Percentiles rank a stretch among this genome's conserved stretches.
Conservation (phyloP, 345 rosid species). For the Eutrema heterophyllum region DNA sequence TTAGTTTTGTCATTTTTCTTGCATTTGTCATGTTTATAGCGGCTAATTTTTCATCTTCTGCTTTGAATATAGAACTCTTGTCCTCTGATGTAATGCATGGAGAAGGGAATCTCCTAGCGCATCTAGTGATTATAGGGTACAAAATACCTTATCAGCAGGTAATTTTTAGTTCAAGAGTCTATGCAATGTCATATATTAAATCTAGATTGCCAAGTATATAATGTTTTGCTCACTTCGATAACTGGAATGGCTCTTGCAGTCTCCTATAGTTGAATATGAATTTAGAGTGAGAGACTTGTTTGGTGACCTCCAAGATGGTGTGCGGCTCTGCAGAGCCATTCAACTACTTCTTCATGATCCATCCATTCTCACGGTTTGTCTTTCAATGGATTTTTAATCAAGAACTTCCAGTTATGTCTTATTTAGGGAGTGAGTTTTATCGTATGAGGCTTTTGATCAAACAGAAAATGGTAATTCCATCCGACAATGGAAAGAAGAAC, state of each 20-base stretch:
- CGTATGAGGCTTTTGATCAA: slow-evolving; percentile 5
- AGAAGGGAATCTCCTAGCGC: slow-evolving; percentile 91
- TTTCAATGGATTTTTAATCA: background rate
- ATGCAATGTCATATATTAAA: background rate
- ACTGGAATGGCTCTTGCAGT: slow-evolving; percentile 38
- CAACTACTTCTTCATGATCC: slow-evolving; percentile 79
- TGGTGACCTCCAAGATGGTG: slow-evolving; percentile 85
- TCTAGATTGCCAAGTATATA: background rate
- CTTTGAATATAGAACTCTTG: slow-evolving; percentile 56
- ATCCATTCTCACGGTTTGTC: slow-evolving; percentile 70
- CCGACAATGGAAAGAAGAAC: slow-evolving; percentile 63
- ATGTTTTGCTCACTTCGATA: background rate
- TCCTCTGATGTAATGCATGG: slow-evolving; percentile 92
- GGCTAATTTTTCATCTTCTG: slow-evolving; percentile 34
- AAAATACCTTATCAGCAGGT: slow-evolving; percentile 84
- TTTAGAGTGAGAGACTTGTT: slow-evolving; percentile 66
- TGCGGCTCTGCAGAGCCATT: slow-evolving; percentile 78
- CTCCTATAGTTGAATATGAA: slow-evolving; percentile 64
- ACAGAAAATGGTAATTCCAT: slow-evolving; percentile 79
- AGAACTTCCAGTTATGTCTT: background rate
- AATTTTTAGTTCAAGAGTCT: slow-evolving; percentile 2
- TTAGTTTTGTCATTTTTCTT: slow-evolving; percentile 12
- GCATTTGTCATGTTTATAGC: slow-evolving; percentile 10
- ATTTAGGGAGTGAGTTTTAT: background rate
- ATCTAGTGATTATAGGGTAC: slow-evolving; percentile 74